Evolutionary conservation across 352 stramenopile genomes (phyloP).

Genomic region (Phytopythium boreale): DNA sequence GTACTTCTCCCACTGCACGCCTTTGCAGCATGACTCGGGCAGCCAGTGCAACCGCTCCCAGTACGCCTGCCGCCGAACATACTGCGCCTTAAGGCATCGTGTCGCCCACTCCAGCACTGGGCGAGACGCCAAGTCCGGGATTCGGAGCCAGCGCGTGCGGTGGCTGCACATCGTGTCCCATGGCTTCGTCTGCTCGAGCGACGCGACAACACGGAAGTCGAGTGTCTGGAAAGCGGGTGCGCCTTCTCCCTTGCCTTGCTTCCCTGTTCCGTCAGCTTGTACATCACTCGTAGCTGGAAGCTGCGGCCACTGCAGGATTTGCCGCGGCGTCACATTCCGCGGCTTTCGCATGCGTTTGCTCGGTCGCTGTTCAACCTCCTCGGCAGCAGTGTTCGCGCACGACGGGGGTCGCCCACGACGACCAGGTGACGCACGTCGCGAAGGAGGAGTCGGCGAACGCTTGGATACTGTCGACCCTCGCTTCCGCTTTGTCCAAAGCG

Average conservation of each 20-base stretch:
- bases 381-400: background rate
- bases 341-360: background rate
- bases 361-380: background rate
- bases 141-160: background rate
- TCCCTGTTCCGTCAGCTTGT: background rate
- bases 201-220: constrained; percentile 8
- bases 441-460: background rate
- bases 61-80: constrained; percentile 1
- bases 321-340: background rate
- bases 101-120: background rate
- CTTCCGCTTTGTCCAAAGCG: constrained; percentile 1
- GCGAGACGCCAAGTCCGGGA: background rate
- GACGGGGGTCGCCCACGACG: background rate
- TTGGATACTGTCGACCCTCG: background rate
- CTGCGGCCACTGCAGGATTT: constrained; percentile 5
- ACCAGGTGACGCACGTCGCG: background rate
- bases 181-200: constrained; percentile 5
- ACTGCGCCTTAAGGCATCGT: constrained; percentile 2
- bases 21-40: constrained; percentile 2
- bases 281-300: background rate
- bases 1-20: constrained; percentile 10
- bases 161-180: constrained; percentile 5
- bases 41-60: constrained; percentile 10
- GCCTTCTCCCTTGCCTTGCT: background rate
- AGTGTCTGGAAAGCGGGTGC: background rate